Conservation (phyloP, 768 basidiomycete species). For the Filobasidium wieringae region DNA sequence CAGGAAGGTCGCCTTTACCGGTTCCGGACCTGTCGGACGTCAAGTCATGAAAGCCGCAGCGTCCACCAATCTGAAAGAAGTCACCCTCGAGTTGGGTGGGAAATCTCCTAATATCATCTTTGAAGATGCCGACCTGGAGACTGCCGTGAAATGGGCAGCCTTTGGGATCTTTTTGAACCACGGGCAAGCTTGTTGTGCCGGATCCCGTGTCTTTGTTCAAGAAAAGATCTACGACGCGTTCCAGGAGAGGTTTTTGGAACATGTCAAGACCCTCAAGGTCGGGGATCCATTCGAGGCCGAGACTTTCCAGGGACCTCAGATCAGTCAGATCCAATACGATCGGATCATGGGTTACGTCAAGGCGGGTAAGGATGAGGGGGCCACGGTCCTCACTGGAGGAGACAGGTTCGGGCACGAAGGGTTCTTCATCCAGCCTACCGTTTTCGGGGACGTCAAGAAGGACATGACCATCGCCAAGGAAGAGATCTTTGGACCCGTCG, state of each 20-base stretch:
- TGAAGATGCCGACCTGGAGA: conserved; percentile 31
- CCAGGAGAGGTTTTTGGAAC: conserved; percentile 22
- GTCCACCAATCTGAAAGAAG: conserved; percentile 43
- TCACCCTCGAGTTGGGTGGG: conserved; percentile 86
- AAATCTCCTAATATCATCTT: conserved; percentile 39
- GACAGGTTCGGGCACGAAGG: conserved; percentile 57
- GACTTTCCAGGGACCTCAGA: conserved; percentile 70
- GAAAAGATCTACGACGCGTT: conserved; percentile 32
- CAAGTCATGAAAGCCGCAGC: conserved; percentile 17
- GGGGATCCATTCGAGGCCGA: conserved; percentile 59
- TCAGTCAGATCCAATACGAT: conserved; percentile 43
- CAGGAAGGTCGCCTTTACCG: conserved; percentile 18
- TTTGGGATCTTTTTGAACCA: conserved; percentile 17
- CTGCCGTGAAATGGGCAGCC: conserved; percentile 33
- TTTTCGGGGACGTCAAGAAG: conserved; percentile 57
- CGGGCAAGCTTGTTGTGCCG: conserved; percentile 25
- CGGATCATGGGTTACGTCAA: conserved; percentile 65
- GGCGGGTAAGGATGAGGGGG: conserved; percentile 54
- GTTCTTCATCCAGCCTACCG: conserved; percentile 65
- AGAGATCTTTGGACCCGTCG: conserved; percentile 94
- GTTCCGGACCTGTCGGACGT: conserved; percentile 18
- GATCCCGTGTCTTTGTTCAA: conserved; percentile 32
- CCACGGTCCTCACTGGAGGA: conserved; percentile 56
- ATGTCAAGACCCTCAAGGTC: conserved; percentile 13
- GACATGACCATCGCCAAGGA: conserved; percentile 73